Conservation (phyloP, 495 filamentous ascomycete genomes). For the Tuber calosporum region DNA sequence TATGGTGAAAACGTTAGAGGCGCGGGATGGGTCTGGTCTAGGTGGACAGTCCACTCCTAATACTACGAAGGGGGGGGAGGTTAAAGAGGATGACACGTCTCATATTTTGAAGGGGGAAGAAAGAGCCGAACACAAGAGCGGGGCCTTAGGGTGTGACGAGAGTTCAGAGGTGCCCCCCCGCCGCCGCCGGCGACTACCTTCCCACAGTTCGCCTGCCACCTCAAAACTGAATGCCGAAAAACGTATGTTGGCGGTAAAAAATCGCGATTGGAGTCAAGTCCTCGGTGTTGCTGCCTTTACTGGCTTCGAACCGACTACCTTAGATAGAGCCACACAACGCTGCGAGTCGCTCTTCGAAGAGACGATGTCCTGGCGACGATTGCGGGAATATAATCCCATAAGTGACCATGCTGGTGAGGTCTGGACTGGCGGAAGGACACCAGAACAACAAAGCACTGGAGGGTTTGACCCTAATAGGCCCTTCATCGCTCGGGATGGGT, state of each 20-base stretch:
- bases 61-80: constrained; percentile 8
- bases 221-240: constrained; percentile 12
- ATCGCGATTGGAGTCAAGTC: constrained; percentile 29
- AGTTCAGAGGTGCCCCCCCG: background rate
- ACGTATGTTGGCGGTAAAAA: constrained; percentile 7
- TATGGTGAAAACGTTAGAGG: constrained; percentile 11
- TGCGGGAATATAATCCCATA: constrained; percentile 4
- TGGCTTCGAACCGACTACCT: constrained; percentile 11
- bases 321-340: constrained; percentile 18
- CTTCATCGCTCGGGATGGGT: constrained; percentile 12
- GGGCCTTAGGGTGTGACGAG: background rate
- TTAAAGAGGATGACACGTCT: background rate
- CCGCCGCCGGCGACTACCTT: constrained; percentile 3
- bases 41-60: constrained; percentile 6
- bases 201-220: background rate
- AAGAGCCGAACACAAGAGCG: background rate
- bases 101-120: background rate
- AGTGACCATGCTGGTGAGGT: constrained; percentile 5
- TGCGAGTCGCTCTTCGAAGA: constrained; percentile 17
- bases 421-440: constrained; percentile 20
- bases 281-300: constrained; percentile 22
- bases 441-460: background rate
- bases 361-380: constrained; percentile 27
- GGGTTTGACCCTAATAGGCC: background rate
- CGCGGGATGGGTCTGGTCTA: background rate